Conservation (phyloP, 2,329 filamentous ascomycete species). For the Pyricularia pennisetigena region DNA sequence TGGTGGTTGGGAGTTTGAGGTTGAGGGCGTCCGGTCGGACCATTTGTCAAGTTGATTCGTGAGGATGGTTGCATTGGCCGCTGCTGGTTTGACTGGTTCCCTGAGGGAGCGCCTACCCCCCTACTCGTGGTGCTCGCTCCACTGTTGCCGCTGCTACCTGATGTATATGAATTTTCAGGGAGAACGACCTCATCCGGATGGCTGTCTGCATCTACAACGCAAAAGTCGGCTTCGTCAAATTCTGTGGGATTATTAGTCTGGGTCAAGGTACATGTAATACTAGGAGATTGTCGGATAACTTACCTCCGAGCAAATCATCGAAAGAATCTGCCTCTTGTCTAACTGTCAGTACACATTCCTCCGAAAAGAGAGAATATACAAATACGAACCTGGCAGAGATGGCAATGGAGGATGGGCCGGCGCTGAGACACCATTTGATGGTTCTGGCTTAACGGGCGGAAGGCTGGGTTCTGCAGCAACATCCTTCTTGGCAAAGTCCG, state of each 20-base stretch:
- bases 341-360: not conserved
- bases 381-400: not conserved
- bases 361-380: not conserved
- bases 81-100: not conserved
- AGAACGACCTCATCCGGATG: conserved; percentile 71
- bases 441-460: not conserved
- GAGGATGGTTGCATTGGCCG: not conserved
- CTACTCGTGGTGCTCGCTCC: not conserved
- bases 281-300: conserved; percentile 8
- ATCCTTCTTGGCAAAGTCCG: conserved; percentile 60
- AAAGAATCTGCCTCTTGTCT: conserved; percentile 29
- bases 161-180: conserved; percentile 24
- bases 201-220: conserved; percentile 50
- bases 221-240: conserved; percentile 70
- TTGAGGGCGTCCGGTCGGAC: conserved; percentile 16
- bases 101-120: not conserved
- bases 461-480: conserved; percentile 5
- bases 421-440: conserved; percentile 3
- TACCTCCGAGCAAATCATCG: conserved; percentile 41
- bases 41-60: not conserved
- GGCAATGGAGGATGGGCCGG: conserved; percentile 12
- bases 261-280: not conserved
- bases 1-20: conserved; percentile 26
- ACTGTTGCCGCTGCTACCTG: conserved; percentile 16
- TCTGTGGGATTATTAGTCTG: conserved; percentile 28